Evolutionary conservation across 495 filamentous ascomycete species (phyloP), one percentile per base, ranked within the genome.

Genomic region (Penicillium diatomitis): DNA sequence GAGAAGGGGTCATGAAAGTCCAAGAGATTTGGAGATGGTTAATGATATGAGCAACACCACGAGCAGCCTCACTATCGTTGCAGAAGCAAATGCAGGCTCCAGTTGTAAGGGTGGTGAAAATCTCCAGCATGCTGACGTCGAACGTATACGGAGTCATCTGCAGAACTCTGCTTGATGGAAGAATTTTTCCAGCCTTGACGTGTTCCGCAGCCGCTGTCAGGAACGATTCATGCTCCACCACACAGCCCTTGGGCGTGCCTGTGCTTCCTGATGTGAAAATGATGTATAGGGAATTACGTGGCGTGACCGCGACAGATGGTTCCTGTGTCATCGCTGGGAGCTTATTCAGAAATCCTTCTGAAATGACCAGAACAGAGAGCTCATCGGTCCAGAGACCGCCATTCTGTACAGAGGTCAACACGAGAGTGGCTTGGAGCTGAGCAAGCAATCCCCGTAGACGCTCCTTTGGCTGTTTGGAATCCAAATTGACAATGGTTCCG

Each of bases 121-220:
- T 68, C 10, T 73, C 68, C n/a, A 57, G 46, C 12, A 71, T 41
- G 9, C 52, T 55, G 7, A 54, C 62, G 52, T 71, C 68, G 39
- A 72, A 74, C 2, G 60, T 60, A 47, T 67, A 65, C 7, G 65
- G 58, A 4, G 67, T 61, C 41, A 72, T 72, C 36, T 73, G 68
- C 6, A 71, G 55, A 11, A 61, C 55, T 3, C 68, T 52, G 7
- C 50, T 39, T 0, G 41, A 9, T 4, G 46, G 20, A 10, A 33
- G 28, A 10, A 62, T 39, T 4, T 44, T 32, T 0, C 54, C 10
- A 2, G 37, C 44, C 4, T 27, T 10, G 4, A 34, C 33, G 12
- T 52, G 56, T 3, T 35, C 38, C 7, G 27, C n/a, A 4, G 38
- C 37, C 28, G 44, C 47, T 1, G 53, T 68, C 11, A 53, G 54